phyloP scores from a whole-genome alignment of 257 asterid species.

The Ehretia macrophylla region DNA sequence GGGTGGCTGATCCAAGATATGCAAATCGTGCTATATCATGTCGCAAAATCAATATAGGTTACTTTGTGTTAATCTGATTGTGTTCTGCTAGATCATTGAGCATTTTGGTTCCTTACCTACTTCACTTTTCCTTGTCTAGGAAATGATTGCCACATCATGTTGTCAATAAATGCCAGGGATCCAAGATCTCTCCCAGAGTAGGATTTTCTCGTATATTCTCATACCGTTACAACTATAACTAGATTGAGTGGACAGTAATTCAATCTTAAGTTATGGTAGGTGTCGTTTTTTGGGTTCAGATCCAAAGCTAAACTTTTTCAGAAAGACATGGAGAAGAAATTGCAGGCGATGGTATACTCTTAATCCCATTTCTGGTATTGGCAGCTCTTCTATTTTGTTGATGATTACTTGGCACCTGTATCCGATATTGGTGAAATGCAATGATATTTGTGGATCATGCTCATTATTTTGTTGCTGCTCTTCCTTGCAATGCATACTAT shows the following conservation, averaged over 20 bases:
- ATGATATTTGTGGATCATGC: background rate
- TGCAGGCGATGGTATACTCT: slow-evolving; percentile 52
- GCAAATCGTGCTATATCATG: slow-evolving; percentile 42
- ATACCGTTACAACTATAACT: slow-evolving; percentile 7
- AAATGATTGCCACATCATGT: slow-evolving; percentile 45
- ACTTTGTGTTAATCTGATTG: background rate
- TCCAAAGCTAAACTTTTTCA: slow-evolving; percentile 32
- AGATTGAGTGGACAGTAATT: slow-evolving; percentile 9
- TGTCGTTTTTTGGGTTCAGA: slow-evolving; percentile 77
- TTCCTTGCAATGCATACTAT: too few relatives aligned
- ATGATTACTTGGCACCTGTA: slow-evolving; percentile 2
- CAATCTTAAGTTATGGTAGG: slow-evolving; percentile 33
- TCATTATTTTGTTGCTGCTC: too few relatives aligned
- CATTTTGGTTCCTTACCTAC: background rate
- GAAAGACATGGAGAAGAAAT: slow-evolving; percentile 51
- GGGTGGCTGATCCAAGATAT: slow-evolving; percentile 46
- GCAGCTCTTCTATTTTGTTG: slow-evolving; percentile 2
- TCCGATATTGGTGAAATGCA: background rate
- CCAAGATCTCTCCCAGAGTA: slow-evolving; percentile 75
- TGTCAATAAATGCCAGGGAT: slow-evolving; percentile 49
- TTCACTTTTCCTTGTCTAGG: slow-evolving; percentile 31
- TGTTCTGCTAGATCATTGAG: background rate
- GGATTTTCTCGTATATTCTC: slow-evolving; percentile 8
- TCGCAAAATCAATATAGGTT: slow-evolving; percentile 70
- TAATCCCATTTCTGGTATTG: slow-evolving; percentile 4